Evolutionary conservation across 83 land plant genomes (phyloP).

Genomic region (Isoetes engelmannii): DNA sequence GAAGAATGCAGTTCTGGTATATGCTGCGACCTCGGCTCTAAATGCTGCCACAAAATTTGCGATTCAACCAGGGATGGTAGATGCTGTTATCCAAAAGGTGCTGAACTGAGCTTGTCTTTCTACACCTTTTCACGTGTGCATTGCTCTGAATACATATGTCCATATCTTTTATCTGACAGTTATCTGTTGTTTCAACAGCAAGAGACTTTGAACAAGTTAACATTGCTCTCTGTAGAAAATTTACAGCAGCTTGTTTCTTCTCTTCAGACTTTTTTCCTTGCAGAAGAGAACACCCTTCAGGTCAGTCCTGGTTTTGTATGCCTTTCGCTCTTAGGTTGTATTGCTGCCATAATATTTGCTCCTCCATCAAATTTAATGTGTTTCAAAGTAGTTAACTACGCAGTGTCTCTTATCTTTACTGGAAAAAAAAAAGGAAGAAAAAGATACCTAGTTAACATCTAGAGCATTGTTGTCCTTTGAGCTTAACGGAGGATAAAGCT

Average conservation of each 20-base stretch:
- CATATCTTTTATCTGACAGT: not conserved
- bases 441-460: no score
- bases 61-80: constrained; percentile 19
- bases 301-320: constrained; percentile 9
- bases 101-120: not conserved
- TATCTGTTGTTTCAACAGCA: constrained; percentile 26
- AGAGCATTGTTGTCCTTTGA: no score
- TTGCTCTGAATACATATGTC: not conserved
- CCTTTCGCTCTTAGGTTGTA: not conserved
- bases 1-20: constrained; percentile 30
- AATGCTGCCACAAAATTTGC: constrained; percentile 27
- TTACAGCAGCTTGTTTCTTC: constrained; percentile 35
- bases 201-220: constrained; percentile 37
- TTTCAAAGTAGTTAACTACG: no score
- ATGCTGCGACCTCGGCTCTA: constrained; percentile 29
- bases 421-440: no score
- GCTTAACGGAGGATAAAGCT: no score
- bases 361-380: no score
- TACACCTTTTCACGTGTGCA: not conserved
- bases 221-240: constrained; percentile 31
- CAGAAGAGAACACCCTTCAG: constrained; percentile 26
- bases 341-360: not conserved
- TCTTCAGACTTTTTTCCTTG: constrained; percentile 28
- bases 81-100: constrained; percentile 30
- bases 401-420: no score